phyloP scores from a whole-genome alignment of 306 rosid species.

The Alnus glutinosa region DNA sequence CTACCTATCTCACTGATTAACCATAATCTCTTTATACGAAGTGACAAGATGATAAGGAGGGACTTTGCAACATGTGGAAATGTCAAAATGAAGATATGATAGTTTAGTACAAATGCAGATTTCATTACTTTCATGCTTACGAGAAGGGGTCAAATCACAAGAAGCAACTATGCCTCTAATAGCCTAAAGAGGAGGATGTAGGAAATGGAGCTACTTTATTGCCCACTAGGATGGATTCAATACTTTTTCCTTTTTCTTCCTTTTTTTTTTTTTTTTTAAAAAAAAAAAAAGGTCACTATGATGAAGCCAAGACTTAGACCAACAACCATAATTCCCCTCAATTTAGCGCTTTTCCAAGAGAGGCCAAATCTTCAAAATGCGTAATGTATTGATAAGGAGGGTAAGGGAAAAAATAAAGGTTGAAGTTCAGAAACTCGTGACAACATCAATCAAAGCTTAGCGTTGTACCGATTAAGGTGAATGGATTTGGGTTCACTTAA shows the following conservation, averaged over 20 bases:
- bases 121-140: background rate
- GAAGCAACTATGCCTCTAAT: background rate
- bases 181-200: background rate
- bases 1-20: background rate
- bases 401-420: background rate
- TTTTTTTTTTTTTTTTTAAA: too few species aligned
- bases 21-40: too few species aligned
- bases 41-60: background rate
- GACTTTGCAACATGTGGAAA: background rate
- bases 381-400: background rate
- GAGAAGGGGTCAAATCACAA: background rate
- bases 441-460: background rate
- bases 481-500: background rate
- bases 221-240: background rate
- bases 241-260: background rate
- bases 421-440: background rate
- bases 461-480: background rate
- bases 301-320: background rate
- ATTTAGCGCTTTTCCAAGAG: background rate
- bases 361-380: background rate
- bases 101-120: background rate
- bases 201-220: background rate
- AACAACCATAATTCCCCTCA: background rate
- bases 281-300: background rate
- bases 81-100: too few species aligned